Evolutionary conservation across 2,329 filamentous ascomycete genomes (phyloP).

Genomic region (Chaetomium sp.): DNA sequence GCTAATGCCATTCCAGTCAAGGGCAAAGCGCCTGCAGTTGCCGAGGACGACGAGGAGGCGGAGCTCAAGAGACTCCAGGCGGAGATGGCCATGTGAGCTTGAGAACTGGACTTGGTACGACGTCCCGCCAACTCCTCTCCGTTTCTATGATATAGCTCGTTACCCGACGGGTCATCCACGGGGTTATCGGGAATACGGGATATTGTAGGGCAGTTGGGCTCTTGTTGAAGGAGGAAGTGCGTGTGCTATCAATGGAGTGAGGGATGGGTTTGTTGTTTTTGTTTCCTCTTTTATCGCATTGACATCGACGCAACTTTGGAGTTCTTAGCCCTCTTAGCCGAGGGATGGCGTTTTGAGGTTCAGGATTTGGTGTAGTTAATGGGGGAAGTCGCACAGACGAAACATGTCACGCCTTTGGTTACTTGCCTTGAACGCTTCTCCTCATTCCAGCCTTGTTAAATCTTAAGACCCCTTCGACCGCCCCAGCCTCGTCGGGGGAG

Average conservation of each 20-base stretch:
- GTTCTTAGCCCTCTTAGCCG: slow-evolving; percentile 3
- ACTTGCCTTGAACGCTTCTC: background rate
- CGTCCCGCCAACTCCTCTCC: background rate
- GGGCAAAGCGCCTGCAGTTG: slow-evolving; percentile 44
- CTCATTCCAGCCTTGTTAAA: slow-evolving; percentile 1
- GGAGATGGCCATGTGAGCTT: slow-evolving; percentile 84
- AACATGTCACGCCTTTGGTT: background rate
- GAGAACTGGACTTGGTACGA: background rate
- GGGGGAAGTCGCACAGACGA: background rate
- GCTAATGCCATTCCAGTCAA: slow-evolving; percentile 36
- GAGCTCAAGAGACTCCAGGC: slow-evolving; percentile 89
- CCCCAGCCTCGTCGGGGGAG: no score
- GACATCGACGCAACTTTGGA: background rate
- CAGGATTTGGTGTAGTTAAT: slow-evolving; percentile 12
- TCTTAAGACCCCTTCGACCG: background rate
- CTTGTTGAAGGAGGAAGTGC: background rate
- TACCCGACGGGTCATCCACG: background rate
- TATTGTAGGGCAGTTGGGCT: background rate
- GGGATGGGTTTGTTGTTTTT: no score
- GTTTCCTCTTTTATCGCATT: background rate
- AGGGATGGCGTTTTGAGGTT: slow-evolving; percentile 17
- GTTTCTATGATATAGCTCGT: background rate
- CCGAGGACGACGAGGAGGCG: slow-evolving; percentile 93
- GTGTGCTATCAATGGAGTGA: no score
- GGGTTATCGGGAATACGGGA: background rate